A percentile compares a stretch with the other conserved stretches of the same genome.
phyloP scores from a whole-genome alignment of 108 stramenopile genomes.

The Conticribra guillardii region DNA sequence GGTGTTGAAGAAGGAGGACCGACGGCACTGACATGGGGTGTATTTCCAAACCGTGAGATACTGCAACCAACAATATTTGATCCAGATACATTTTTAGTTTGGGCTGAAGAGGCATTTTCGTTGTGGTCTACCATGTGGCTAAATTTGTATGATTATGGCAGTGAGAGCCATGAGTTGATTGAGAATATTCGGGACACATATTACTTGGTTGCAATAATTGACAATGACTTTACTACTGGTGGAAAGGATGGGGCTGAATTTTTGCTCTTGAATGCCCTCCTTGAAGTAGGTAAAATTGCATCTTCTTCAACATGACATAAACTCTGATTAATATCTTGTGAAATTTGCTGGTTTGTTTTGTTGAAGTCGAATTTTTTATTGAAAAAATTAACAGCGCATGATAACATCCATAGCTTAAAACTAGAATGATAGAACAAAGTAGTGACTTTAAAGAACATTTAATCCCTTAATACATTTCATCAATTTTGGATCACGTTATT shows the following conservation, averaged over 20 bases:
- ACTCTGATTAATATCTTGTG: too few relatives aligned
- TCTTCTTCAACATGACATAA: slow-evolving; percentile 17
- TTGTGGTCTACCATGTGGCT: slow-evolving; percentile 95
- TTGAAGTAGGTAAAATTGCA: slow-evolving; percentile 31
- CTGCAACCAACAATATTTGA: slow-evolving; percentile 98
- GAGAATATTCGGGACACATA: slow-evolving; percentile 90
- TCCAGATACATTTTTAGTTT: slow-evolving; percentile 89
- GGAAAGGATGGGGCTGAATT: slow-evolving; percentile 32
- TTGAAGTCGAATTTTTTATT: too few relatives aligned
- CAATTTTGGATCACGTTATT: not conserved
- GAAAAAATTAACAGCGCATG: too few relatives aligned
- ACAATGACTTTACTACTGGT: slow-evolving; percentile 83
- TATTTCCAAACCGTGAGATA: slow-evolving; percentile 86
- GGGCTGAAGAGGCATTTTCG: slow-evolving; percentile 95
- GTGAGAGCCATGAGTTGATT: slow-evolving; percentile 78
- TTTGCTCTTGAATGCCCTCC: slow-evolving; percentile 25
- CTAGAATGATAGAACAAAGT: not conserved
- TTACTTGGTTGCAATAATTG: slow-evolving; percentile 94
- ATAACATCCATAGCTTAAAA: too few relatives aligned
- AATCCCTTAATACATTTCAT: not conserved
- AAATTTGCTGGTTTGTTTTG: too few relatives aligned
- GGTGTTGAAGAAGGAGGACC: slow-evolving; percentile 70
- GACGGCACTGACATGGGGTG: slow-evolving; percentile 92
- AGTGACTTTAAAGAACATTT: not conserved
- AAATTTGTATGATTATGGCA: slow-evolving; percentile 90